phyloP scores from a whole-genome alignment of 2,329 filamentous ascomycete genomes.

The Drechslerella stenobrocha region DNA sequence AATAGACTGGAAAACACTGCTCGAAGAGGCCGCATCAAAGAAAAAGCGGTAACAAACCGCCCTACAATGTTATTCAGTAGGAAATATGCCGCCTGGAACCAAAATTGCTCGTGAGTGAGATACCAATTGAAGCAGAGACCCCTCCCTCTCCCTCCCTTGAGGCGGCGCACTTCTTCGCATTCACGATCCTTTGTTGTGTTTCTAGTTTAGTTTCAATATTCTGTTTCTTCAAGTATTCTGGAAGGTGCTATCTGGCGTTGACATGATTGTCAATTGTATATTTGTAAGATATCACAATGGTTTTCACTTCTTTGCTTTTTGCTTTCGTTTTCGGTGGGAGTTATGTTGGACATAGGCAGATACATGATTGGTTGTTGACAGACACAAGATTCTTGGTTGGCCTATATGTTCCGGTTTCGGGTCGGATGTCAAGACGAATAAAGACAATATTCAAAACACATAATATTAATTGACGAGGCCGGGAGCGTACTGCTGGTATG shows the following conservation, averaged over 20 bases:
- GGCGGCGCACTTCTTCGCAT: not conserved
- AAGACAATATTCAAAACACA: not conserved
- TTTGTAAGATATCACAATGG: slow-evolving; percentile 25
- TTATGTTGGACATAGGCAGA: slow-evolving; percentile 4
- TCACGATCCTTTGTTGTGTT: slow-evolving; percentile 1
- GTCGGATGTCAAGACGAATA: not conserved
- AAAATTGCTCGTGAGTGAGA: too few relatives aligned
- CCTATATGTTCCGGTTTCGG: not conserved
- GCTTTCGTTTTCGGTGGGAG: slow-evolving; percentile 5
- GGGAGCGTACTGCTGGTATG: too few relatives aligned
- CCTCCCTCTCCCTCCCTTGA: too few relatives aligned
- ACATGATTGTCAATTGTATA: slow-evolving; percentile 3
- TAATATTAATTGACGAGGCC: too few relatives aligned
- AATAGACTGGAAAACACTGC: slow-evolving; percentile 37
- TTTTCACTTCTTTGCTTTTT: not conserved
- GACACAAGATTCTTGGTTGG: not conserved
- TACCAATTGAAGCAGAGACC: too few relatives aligned
- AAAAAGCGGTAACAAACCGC: slow-evolving; percentile 33
- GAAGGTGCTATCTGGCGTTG: not conserved
- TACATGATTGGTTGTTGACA: slow-evolving; percentile 4
- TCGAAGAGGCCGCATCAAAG: slow-evolving; percentile 34
- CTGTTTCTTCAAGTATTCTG: not conserved
- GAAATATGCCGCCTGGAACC: too few relatives aligned
- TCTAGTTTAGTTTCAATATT: slow-evolving; percentile 8
- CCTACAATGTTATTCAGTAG: too few relatives aligned